Conservation (phyloP, 495 filamentous ascomycete genomes). For the Aspergillus nidulans region DNA sequence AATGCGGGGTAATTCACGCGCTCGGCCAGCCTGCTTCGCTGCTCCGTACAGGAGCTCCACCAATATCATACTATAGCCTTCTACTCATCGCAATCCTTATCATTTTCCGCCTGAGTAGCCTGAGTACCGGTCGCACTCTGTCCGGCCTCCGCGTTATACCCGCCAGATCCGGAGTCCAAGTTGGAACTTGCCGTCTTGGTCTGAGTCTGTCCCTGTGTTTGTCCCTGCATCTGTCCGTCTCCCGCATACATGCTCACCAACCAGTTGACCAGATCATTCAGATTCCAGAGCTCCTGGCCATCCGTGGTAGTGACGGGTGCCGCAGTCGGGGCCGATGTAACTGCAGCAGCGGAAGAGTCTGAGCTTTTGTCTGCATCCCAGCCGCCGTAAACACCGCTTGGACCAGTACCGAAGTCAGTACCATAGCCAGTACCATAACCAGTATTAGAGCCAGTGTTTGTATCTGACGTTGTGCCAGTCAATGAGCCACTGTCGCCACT, state of each 20-base stretch:
- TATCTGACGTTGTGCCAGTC: neutral
- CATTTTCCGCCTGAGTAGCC: neutral
- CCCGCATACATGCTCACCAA: constrained; percentile 1
- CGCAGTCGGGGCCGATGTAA: neutral
- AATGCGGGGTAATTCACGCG: too few species aligned
- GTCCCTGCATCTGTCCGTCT: neutral
- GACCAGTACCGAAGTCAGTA: neutral
- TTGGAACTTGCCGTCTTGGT: neutral
- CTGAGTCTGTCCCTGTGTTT: neutral
- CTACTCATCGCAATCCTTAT: neutral
- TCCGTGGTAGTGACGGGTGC: neutral
- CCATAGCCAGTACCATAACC: neutral
- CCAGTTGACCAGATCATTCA: constrained; percentile 6
- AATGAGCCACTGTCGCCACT: neutral
- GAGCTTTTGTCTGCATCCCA: neutral
- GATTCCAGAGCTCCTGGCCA: neutral
- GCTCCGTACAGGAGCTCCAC: too few species aligned
- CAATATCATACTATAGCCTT: too few species aligned
- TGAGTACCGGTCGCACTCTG: neutral
- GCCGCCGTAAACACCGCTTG: neutral
- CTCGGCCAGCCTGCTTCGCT: too few species aligned
- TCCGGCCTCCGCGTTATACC: neutral
- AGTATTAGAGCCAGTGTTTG: neutral
- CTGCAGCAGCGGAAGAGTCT: neutral
- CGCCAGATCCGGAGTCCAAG: neutral